Evolutionary conservation across 192 early-diverging fungal species (phyloP), one percentile per base, ranked within the genome.

Genomic region (Haplosporangium gracile): DNA sequence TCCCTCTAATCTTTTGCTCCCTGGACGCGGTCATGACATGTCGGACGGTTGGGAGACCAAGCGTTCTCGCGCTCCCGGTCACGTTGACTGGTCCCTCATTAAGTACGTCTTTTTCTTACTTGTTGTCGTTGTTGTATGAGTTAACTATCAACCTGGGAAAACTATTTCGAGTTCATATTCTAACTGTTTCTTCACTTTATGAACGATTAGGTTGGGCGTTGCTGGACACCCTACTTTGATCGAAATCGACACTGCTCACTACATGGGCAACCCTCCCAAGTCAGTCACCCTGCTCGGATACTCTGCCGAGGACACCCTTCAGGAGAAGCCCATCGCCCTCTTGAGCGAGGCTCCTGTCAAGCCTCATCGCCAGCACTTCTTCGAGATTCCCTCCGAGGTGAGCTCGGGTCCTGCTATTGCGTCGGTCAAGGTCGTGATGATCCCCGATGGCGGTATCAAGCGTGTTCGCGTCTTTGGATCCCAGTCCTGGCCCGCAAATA

Each of bases 31-130:
- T 24, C 89, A 88, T 68, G 93, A 94, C 53, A 97, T 97, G 96
- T 92, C 92, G 53, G 97, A 97, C 73, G 98, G 98, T 43, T 99
- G 97, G 97, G 97, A 99, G 87, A 99, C 97, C 15, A 91, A 91
- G 68, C 92, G 95, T 38, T 97, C 96, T 70, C 93, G 97, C 70
- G 95, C 93, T 26, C 92, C 90, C 4, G 90, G 91, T 68, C 93
- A 95, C 83, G 88, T 80, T 68, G 95, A 99, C 78, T 96, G 94
- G 95, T 83, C 77, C 72, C 43, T 68, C 26, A 83, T 83, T 53
- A 83, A 69, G 82, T 83, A 78, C 5, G 77, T 79, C 1, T 8
- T 16, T 32, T 16, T 51, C 47, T 15, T n/a, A 38, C 29, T 73
- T 72, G 8, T 15, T 29, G 24, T 8, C 0, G 2, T 20, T 5